Base-by-base conservation (phyloP, 805 yeast species). In the Hanseniaspora pseudoguilliermondii region DNA sequence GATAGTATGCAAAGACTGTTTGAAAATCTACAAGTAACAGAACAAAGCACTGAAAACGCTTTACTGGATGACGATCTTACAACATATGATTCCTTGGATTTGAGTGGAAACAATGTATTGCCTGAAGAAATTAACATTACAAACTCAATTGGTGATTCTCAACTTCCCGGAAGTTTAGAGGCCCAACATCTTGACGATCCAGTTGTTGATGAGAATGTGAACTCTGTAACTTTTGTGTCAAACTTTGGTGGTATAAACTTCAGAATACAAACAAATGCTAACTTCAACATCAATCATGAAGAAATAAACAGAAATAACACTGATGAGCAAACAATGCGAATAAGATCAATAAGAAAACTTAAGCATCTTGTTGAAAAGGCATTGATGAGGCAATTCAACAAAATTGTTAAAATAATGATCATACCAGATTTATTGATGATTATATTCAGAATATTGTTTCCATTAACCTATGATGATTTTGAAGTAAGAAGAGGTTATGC, bases 401-500 rank as follows among this genome's bases (percentile, higher is more conserved):
- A 64, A 20, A 52, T 73, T 15, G 65, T 71, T 2, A 67, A 63
- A 51, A 63, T 69, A 11, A 57, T 72, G 23, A 59, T 72, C 5
- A 52, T 61, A 16, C n/a, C 66, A 15, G 56, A 53, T 15, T 55
- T 67, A 1, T 20, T 67, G 1, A 27, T 59, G 2, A 48, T 66
- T 16, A 67, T 71, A 53, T 7, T 56, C 18, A 47, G 51, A 21
- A 0, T 23, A 63, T 2, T 66, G 66, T 60, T 73, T 13, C 59
- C 71, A 3, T 58, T 67, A 5, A 75, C 76, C 58, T 57, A 75
- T n/a, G 29, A 10, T 38, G 75, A 77, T 58, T 56, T 75, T 16
- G 21, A 9, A 42, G 25, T 57, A 64, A 63, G 52, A 64, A 58
- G 39, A 50, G 32, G 60, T 58, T 52, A 25, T 70, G 56, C 38